A percentile compares a stretch with the other conserved stretches of the same genome.
Conservation (phyloP, 2,329 filamentous ascomycete genomes). For the Dactylellina parvicollis region DNA sequence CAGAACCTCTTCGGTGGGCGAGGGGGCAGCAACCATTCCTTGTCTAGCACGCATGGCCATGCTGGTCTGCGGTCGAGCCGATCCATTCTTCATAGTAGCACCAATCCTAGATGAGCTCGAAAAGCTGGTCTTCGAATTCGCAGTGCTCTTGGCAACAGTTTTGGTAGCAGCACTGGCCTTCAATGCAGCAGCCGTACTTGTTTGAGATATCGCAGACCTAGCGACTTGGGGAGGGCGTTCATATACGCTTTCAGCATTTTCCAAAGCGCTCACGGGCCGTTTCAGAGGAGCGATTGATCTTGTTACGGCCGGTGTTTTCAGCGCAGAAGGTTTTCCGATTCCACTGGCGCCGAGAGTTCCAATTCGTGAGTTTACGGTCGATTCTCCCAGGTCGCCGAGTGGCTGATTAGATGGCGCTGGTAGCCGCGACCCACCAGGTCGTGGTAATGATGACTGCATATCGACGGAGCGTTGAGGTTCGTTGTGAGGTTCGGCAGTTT, state of each 20-base stretch:
- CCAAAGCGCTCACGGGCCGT: constrained; percentile 28
- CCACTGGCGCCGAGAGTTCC: constrained; percentile 19
- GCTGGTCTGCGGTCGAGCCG: constrained; percentile 21
- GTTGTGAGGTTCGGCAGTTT: not conserved
- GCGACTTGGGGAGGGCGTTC: constrained; percentile 47
- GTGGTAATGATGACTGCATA: constrained; percentile 51
- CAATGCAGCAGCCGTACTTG: constrained; percentile 2
- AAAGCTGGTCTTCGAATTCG: constrained; percentile 7
- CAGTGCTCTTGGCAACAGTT: constrained; percentile 7
- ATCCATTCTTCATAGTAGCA: constrained; percentile 14
- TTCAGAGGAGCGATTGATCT: constrained; percentile 22
- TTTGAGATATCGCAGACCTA: constrained; percentile 46
- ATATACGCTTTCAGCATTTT: constrained; percentile 12
- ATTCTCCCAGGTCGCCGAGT: constrained; percentile 37
- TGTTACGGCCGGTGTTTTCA: constrained; percentile 24
- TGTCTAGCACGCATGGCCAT: constrained; percentile 22
- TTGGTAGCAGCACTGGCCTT: constrained; percentile 14
- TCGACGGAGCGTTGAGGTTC: constrained; percentile 15
- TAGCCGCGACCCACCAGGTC: constrained; percentile 53
- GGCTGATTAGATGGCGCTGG: constrained; percentile 42
- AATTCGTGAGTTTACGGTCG: constrained; percentile 45
- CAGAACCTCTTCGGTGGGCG: constrained; percentile 11
- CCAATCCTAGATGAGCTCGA: constrained; percentile 16
- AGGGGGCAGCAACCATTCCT: constrained; percentile 9
- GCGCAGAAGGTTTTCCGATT: constrained; percentile 31